Conservation (phyloP, 495 filamentous ascomycete species). For the Xylaria nigripes region DNA sequence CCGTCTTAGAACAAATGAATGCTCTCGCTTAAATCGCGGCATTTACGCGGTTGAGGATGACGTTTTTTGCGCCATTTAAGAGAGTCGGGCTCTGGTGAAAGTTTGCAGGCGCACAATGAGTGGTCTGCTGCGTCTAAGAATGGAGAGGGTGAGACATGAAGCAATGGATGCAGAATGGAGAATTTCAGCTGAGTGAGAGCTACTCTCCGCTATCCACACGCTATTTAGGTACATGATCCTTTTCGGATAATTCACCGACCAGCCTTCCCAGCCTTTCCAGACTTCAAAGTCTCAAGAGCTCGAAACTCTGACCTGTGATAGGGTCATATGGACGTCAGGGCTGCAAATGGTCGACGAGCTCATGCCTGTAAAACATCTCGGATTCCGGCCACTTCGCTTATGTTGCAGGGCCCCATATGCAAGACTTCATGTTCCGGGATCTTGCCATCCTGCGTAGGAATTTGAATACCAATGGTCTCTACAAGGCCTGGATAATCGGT, state of each 20-base stretch:
- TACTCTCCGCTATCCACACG: neutral
- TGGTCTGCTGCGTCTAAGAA: no score
- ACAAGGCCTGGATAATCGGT: slow-evolving; percentile 41
- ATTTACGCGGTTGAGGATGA: no score
- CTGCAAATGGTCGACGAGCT: neutral
- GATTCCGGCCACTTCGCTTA: slow-evolving; percentile 9
- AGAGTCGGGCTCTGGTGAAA: no score
- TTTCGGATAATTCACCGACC: neutral
- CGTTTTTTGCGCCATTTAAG: no score
- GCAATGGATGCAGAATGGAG: neutral
- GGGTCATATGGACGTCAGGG: neutral
- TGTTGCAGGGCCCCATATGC: slow-evolving; percentile 12
- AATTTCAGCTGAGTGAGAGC: neutral
- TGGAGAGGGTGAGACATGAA: no score
- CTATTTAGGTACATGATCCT: neutral
- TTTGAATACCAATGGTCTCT: slow-evolving; percentile 32
- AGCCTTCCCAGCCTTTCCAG: neutral
- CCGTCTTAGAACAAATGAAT: neutral
- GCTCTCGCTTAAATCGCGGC: no score
- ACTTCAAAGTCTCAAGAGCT: neutral
- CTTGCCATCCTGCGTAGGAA: slow-evolving; percentile 32
- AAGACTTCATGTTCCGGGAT: slow-evolving; percentile 39
- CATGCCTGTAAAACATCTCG: slow-evolving; percentile 1
- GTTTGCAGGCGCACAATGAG: no score
- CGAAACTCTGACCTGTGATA: neutral